Conservation (phyloP, 2,329 filamentous ascomycete genomes). For the Fusarium hainanense region DNA sequence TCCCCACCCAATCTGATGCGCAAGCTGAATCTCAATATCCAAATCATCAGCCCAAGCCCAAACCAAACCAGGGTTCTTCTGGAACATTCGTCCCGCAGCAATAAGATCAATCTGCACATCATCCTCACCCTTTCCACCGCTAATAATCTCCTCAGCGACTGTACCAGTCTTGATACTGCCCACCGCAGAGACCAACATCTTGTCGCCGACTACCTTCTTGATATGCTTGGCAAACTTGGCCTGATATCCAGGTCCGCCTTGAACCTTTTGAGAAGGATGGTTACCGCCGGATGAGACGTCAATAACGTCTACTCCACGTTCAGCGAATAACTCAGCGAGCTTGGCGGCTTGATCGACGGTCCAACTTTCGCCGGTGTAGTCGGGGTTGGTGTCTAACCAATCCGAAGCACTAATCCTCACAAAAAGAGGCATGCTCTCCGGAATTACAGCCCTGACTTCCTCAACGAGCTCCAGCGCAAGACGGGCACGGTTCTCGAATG, state of each 20-base stretch:
- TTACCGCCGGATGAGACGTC: conserved; percentile 78
- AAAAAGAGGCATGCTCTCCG: conserved; percentile 76
- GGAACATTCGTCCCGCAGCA: conserved; percentile 64
- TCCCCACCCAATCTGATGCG: conserved; percentile 67
- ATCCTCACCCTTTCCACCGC: conserved; percentile 13
- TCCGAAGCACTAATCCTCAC: conserved; percentile 79
- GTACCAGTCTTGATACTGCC: conserved; percentile 60
- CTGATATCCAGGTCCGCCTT: conserved; percentile 74
- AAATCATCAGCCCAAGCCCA: conserved; percentile 67
- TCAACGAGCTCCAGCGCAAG: conserved; percentile 76
- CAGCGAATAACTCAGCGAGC: conserved; percentile 72
- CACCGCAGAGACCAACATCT: conserved; percentile 58
- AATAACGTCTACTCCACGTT: conserved; percentile 77
- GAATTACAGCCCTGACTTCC: conserved; percentile 70
- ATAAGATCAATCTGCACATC: conserved; percentile 61
- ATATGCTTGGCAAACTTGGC: conserved; percentile 75
- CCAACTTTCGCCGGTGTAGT: conserved; percentile 71
- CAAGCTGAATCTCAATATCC: conserved; percentile 57
- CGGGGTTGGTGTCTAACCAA: conserved; percentile 73
- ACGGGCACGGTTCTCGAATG: conserved; percentile 77
- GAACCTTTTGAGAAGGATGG: conserved; percentile 68
- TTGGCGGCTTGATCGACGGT: conserved; percentile 70
- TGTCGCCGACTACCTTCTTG: conserved; percentile 76
- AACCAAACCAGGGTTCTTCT: conserved; percentile 68
- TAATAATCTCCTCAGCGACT: conserved; percentile 60